Percentiles rank a stretch among this genome's conserved stretches.
phyloP scores from a whole-genome alignment of 495 filamentous ascomycete species.

The Hypoxylon perforatum region DNA sequence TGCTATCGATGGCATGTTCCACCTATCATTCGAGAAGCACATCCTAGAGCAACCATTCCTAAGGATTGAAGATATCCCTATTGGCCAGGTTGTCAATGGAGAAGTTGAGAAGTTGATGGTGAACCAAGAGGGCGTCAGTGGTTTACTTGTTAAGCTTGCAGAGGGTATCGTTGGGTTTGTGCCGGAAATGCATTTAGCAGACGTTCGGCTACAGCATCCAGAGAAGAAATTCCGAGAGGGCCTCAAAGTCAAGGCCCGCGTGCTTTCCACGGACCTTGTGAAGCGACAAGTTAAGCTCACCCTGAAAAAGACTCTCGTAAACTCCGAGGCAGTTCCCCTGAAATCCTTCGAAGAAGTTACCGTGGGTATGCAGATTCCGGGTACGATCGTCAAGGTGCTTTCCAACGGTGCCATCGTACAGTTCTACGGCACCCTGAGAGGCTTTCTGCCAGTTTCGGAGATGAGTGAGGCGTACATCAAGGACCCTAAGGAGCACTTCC shows the following conservation, averaged over 20 bases:
- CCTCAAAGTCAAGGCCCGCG: slow-evolving; percentile 80
- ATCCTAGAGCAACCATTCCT: slow-evolving; percentile 90
- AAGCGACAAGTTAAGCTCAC: slow-evolving; percentile 88
- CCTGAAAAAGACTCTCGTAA: slow-evolving; percentile 92
- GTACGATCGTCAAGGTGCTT: slow-evolving; percentile 84
- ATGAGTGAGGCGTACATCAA: slow-evolving; percentile 98
- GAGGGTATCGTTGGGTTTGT: slow-evolving; percentile 90
- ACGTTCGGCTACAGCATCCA: slow-evolving; percentile 87
- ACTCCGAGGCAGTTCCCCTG: slow-evolving; percentile 81
- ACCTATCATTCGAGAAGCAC: slow-evolving; percentile 83
- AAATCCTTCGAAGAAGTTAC: slow-evolving; percentile 75
- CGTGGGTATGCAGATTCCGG: slow-evolving; percentile 78
- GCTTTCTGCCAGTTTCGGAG: slow-evolving; percentile 89
- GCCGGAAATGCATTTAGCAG: slow-evolving; percentile 86
- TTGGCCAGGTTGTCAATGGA: slow-evolving; percentile 85
- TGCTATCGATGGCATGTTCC: slow-evolving; percentile 82
- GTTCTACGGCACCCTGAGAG: slow-evolving; percentile 85
- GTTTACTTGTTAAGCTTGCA: slow-evolving; percentile 82
- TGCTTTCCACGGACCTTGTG: slow-evolving; percentile 80
- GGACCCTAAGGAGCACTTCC: slow-evolving; percentile 89
- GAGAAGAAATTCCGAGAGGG: slow-evolving; percentile 96
- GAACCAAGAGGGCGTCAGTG: slow-evolving; percentile 76
- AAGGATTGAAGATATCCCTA: slow-evolving; percentile 83
- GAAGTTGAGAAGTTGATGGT: slow-evolving; percentile 86
- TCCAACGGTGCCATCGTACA: slow-evolving; percentile 86